Conservation (phyloP, 2,329 filamentous ascomycete genomes). For the Monosporascus ibericus region DNA sequence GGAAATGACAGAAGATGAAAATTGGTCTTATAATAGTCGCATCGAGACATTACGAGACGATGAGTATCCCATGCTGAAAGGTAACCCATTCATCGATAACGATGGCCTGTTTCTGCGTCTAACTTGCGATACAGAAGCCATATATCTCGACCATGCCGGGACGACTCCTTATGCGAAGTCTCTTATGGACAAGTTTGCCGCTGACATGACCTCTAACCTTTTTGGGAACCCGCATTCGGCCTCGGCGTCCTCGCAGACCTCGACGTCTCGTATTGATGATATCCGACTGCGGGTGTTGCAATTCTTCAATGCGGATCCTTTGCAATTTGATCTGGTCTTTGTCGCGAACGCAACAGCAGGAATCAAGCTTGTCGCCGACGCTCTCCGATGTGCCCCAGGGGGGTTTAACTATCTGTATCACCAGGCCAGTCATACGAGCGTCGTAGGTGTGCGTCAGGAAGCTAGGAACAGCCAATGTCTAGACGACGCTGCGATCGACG, state of each 20-base stretch:
- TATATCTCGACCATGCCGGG: constrained; percentile 93
- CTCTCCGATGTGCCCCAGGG: constrained; percentile 58
- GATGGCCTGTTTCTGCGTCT: neutral
- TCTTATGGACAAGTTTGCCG: constrained; percentile 70
- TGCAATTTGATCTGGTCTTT: constrained; percentile 73
- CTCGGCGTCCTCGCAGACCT: constrained; percentile 72
- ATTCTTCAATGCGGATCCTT: constrained; percentile 77
- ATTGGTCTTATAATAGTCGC: constrained; percentile 45
- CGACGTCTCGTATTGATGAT: constrained; percentile 70
- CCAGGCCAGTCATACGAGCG: constrained; percentile 75
- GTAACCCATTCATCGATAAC: constrained; percentile 29
- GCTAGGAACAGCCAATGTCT: constrained; percentile 63
- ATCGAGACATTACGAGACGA: constrained; percentile 52
- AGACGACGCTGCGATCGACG: constrained; percentile 53
- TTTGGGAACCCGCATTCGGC: constrained; percentile 92
- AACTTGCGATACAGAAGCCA: constrained; percentile 46
- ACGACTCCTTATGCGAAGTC: constrained; percentile 79
- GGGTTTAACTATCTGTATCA: constrained; percentile 85
- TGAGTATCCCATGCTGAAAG: constrained; percentile 67
- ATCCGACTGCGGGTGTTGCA: constrained; percentile 62
- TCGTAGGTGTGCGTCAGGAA: constrained; percentile 74
- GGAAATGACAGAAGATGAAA: constrained; percentile 22
- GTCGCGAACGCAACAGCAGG: constrained; percentile 56
- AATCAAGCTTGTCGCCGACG: constrained; percentile 64
- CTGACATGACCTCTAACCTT: constrained; percentile 71